phyloP scores from a whole-genome alignment of 2,329 filamentous ascomycete species.

The Apiospora phragmitis region DNA sequence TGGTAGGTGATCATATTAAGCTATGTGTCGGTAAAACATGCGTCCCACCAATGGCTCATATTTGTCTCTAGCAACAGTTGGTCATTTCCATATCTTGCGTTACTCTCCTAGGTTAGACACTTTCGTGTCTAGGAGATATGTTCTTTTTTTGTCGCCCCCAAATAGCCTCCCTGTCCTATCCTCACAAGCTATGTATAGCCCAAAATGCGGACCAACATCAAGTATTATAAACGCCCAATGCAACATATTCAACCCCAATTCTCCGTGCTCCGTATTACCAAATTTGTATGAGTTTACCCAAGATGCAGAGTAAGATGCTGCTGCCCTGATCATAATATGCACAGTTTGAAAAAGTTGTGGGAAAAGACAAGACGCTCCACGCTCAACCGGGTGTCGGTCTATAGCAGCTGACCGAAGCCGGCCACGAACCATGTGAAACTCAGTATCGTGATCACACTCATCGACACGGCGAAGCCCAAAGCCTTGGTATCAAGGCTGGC shows the following conservation, averaged over 20 bases:
- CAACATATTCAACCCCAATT: conserved; percentile 7
- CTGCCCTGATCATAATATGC: neutral
- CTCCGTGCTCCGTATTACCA: conserved; percentile 9
- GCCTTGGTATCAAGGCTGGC: conserved; percentile 48
- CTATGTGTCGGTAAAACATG: conserved; percentile 11
- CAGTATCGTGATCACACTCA: conserved; percentile 56
- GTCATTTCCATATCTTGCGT: conserved; percentile 6
- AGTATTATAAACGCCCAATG: conserved; percentile 7
- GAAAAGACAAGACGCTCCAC: neutral
- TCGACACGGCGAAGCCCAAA: conserved; percentile 51
- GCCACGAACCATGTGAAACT: conserved; percentile 67
- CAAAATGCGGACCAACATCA: conserved; percentile 12
- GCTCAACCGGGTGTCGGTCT: conserved; percentile 7
- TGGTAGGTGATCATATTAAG: conserved; percentile 13
- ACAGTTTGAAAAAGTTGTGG: conserved; percentile 7
- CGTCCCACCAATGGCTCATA: neutral
- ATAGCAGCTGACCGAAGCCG: conserved; percentile 43
- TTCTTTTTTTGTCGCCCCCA: neutral
- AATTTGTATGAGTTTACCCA: conserved; percentile 8
- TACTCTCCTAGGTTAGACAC: conserved; percentile 1
- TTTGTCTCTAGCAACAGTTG: conserved; percentile 3
- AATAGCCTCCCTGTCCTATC: conserved; percentile 11
- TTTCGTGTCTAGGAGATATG: conserved; percentile 18
- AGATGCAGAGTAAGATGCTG: neutral
- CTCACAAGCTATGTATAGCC: conserved; percentile 21